Evolutionary conservation across 331 rosid species (phyloP).

Genomic region (Telfairia occidentalis): DNA sequence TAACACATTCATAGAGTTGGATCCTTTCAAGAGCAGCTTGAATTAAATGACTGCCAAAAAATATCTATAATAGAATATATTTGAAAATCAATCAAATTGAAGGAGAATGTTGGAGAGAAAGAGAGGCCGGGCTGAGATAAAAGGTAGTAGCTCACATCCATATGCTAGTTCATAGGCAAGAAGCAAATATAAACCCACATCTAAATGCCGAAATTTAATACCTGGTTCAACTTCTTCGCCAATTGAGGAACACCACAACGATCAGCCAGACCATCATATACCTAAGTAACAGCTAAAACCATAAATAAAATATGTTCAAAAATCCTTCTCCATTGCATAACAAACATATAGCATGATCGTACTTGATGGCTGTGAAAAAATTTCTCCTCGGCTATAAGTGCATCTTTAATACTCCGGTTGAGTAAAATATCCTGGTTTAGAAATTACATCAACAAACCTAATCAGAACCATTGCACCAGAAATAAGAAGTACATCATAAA

Average conservation of each 20-base stretch:
- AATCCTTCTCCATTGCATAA: conserved; percentile 6
- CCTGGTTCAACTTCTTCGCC: conserved; percentile 98
- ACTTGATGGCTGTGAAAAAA: conserved; percentile 79
- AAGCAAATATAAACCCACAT: neutral
- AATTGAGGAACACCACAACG: conserved; percentile 87
- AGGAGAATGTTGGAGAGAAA: neutral
- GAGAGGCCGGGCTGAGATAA: neutral
- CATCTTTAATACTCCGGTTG: conserved; percentile 84
- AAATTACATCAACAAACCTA: conserved; percentile 16
- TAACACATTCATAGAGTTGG: neutral
- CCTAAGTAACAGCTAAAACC: conserved; percentile 32
- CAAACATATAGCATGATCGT: conserved; percentile 27
- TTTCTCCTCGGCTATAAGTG: conserved; percentile 78
- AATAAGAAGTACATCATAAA: neutral
- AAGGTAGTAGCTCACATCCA: neutral
- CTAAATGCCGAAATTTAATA: conserved; percentile 26
- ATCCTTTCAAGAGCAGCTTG: conserved; percentile 6
- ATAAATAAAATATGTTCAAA: conserved; percentile 6
- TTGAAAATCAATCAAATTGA: neutral
- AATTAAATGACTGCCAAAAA: neutral
- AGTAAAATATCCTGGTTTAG: conserved; percentile 54
- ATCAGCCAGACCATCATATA: conserved; percentile 78
- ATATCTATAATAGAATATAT: neutral
- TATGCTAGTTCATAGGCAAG: neutral
- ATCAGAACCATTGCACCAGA: conserved; percentile 6